Conservation (phyloP, 2,329 filamentous ascomycete species). For the Diplodia intermedia region DNA sequence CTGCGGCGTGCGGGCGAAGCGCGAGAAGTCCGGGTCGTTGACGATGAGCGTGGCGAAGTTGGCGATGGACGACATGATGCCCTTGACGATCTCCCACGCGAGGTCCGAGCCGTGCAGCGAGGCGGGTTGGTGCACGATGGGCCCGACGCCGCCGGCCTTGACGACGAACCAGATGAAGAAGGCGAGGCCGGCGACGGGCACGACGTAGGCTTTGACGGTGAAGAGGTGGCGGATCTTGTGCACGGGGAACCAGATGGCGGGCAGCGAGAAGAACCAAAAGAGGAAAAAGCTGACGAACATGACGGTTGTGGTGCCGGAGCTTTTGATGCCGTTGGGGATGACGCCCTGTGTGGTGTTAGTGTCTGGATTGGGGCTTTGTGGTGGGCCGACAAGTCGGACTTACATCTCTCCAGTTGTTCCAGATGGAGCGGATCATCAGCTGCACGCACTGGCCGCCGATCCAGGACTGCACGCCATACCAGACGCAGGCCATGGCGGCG, state of each 20-base stretch:
- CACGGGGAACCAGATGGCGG: constrained; percentile 87
- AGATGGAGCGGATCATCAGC: constrained; percentile 87
- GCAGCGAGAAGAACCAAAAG: constrained; percentile 82
- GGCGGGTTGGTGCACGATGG: constrained; percentile 75
- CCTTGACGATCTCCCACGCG: constrained; percentile 82
- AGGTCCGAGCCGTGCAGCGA: constrained; percentile 70
- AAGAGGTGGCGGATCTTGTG: constrained; percentile 89
- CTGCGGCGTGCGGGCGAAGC: constrained; percentile 77
- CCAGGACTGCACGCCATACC: constrained; percentile 86
- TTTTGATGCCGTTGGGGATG: constrained; percentile 72
- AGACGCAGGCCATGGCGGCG: constrained; percentile 85
- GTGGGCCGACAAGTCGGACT: constrained; percentile 1
- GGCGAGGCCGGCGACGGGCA: constrained; percentile 80
- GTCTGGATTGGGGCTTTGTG: not conserved
- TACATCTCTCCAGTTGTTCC: constrained; percentile 67
- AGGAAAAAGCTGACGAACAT: constrained; percentile 84
- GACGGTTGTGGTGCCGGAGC: constrained; percentile 74
- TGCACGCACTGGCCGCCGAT: constrained; percentile 84
- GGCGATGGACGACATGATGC: constrained; percentile 86
- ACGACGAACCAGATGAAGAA: constrained; percentile 89
- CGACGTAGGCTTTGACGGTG: constrained; percentile 86
- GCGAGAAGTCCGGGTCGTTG: constrained; percentile 82
- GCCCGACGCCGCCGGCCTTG: constrained; percentile 81
- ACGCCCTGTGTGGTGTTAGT: constrained; percentile 51
- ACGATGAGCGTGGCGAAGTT: constrained; percentile 89